Percentiles rank a stretch among this genome's conserved stretches.
Evolutionary conservation across 371 early-diverging fungal genomes (phyloP).

Genomic region (Paraphysoderma sedebokerense): DNA sequence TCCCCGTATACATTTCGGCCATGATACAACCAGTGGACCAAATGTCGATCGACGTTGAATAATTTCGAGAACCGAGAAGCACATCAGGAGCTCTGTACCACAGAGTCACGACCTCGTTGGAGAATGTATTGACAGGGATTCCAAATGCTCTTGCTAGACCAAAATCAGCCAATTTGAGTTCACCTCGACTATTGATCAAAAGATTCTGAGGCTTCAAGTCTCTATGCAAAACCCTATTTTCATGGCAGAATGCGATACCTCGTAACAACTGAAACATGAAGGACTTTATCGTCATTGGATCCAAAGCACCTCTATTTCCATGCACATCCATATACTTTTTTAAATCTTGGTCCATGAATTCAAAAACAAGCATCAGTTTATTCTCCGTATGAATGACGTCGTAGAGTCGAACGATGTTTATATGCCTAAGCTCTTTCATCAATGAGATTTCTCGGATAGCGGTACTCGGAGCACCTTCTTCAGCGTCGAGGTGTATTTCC

Average conservation of each 20-base stretch:
- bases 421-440: constrained; percentile 85
- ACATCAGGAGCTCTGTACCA: constrained; percentile 97
- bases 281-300: constrained; percentile 43
- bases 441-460: constrained; percentile 93
- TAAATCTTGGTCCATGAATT: constrained; percentile 95
- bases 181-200: constrained; percentile 69
- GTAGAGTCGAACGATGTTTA: constrained; percentile 76
- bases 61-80: constrained; percentile 84
- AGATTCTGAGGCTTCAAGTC: constrained; percentile 45
- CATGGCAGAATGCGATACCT: constrained; percentile 90
- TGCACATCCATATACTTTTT: constrained; percentile 84
- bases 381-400: constrained; percentile 98
- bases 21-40: constrained; percentile 99
- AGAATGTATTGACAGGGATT: constrained; percentile 89
- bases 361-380: constrained; percentile 95
- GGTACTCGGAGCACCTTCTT: constrained; percentile 91
- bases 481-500: constrained; percentile 80
- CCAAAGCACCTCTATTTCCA: constrained; percentile 45
- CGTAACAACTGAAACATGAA: constrained; percentile 77
- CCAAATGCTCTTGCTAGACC: constrained; percentile 93
- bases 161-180: constrained; percentile 87
- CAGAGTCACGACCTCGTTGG: constrained; percentile 95
- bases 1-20: constrained; percentile 85
- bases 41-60: constrained; percentile 94
- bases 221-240: constrained; percentile 85